Evolutionary conservation across 495 filamentous ascomycete genomes (phyloP).

Genomic region (Aspergillus panamensis): DNA sequence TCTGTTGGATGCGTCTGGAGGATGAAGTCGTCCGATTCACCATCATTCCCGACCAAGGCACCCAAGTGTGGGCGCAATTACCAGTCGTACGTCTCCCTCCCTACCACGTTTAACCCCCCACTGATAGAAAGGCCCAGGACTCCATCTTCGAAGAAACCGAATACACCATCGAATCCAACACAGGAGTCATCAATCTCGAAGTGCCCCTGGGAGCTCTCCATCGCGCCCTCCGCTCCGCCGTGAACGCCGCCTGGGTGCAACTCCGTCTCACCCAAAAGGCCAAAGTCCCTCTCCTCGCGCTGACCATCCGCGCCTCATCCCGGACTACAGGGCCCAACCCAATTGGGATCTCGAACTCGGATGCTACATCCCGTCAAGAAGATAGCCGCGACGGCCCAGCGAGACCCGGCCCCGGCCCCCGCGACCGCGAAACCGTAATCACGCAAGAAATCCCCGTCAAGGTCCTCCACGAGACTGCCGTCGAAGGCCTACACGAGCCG

Average conservation of each 20-base stretch:
- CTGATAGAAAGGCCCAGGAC: slow-evolving; percentile 44
- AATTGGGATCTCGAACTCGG: slow-evolving; percentile 35
- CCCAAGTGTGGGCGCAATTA: slow-evolving; percentile 83
- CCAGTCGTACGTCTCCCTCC: slow-evolving; percentile 53
- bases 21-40: slow-evolving; percentile 86
- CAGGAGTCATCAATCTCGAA: slow-evolving; percentile 85
- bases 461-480: slow-evolving; percentile 72
- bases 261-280: slow-evolving; percentile 92
- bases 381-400: not conserved
- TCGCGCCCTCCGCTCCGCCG: slow-evolving; percentile 81
- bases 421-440: slow-evolving; percentile 77
- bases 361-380: not conserved
- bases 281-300: slow-evolving; percentile 72
- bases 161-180: slow-evolving; percentile 81
- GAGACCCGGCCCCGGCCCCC: slow-evolving; percentile 16
- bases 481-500: slow-evolving; percentile 86
- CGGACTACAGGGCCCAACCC: slow-evolving; percentile 46
- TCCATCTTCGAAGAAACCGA: slow-evolving; percentile 73
- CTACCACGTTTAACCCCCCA: not conserved
- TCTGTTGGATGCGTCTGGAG: slow-evolving; percentile 91
- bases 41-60: slow-evolving; percentile 86
- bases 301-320: slow-evolving; percentile 69
- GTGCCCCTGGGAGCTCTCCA: slow-evolving; percentile 76
- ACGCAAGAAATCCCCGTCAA: slow-evolving; percentile 97
- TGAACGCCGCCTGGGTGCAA: slow-evolving; percentile 68